Base-by-base conservation (phyloP, 352 stramenopile genomes). In the Phytophthora melonis region DNA sequence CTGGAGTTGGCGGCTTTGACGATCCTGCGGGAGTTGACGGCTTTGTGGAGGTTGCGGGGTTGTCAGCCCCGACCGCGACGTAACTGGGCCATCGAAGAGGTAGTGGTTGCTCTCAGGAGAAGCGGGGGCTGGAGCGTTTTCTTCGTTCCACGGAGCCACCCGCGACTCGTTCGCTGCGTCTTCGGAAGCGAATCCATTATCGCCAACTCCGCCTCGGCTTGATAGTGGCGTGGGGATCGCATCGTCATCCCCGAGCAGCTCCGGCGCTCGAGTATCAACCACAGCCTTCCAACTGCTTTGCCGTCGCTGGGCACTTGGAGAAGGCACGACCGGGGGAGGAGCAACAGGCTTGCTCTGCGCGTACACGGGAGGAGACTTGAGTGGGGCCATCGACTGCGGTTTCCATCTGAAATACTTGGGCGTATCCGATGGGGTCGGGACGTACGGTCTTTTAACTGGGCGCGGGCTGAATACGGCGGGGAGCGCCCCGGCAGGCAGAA, bases 331-430 rank as follows among this genome's bases (percentile, higher is more conserved):
- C 1, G 58, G 52, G 1, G 56, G 21, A 60, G 66, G 18, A 16
- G 50, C 58, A 36, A 52, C 21, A 45, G 64, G 52, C 43, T 75
- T 78, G 43, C 19, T 36, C 43, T 68, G 55, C 3, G 52, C 47
- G 43, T 54, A 58, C 18, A 50, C 5, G 39, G 19, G 47, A 23
- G 27, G n/a, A 19, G 70, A 23, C 41, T 78, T 74, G 5, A 58
- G 43, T 32, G 63, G 36, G 23, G 6, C 21, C 54, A 67, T 60
- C 18, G 43, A 41, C 10, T 82, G 71, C 3, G 69, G 77, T 34
- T 88, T 90, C 86, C 82, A 93, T 19, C 83, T 79, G 60, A 91
- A 93, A 64, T 93, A 93, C 57, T 83, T 72, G 0, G 84, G 86
- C 0, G 84, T 91, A 30, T 83, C 80, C 6, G 82, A 78, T 10